phyloP scores from a whole-genome alignment of 345 rosid species.

The Populus simonii region DNA sequence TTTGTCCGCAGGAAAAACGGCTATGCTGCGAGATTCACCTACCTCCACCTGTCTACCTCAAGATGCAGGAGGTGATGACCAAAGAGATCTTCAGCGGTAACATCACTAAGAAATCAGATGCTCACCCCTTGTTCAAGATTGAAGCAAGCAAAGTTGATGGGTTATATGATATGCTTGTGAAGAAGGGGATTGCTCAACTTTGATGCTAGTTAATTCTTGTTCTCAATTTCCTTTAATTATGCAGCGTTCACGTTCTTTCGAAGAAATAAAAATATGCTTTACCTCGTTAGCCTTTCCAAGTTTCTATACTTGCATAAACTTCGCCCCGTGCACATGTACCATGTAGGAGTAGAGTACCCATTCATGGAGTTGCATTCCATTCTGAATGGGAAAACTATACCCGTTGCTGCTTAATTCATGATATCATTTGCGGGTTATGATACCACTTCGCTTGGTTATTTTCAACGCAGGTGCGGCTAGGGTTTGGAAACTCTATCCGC shows the following conservation, averaged over 20 bases:
- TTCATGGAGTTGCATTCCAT: neutral
- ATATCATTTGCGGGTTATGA: neutral
- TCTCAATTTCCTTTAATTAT: neutral
- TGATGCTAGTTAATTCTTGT: conserved; percentile 12
- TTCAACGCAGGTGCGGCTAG: no score
- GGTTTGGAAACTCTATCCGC: no score
- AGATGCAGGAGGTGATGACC: conserved; percentile 79
- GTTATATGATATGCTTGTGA: conserved; percentile 89
- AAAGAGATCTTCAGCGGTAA: conserved; percentile 74
- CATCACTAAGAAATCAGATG: conserved; percentile 70
- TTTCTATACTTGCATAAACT: neutral
- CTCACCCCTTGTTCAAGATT: conserved; percentile 68
- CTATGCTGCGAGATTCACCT: conserved; percentile 68
- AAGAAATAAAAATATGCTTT: neutral
- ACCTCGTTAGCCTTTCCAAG: neutral
- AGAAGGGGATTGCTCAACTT: conserved; percentile 80
- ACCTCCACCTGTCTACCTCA: conserved; percentile 73
- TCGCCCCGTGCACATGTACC: neutral
- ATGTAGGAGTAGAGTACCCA: neutral
- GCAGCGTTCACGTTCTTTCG: neutral
- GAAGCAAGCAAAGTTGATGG: conserved; percentile 77
- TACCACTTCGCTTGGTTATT: no score
- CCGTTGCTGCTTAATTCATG: neutral
- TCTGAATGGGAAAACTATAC: neutral
- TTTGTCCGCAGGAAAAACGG: conserved; percentile 74